Evolutionary conservation across 2,329 filamentous ascomycete species (phyloP).

Genomic region (Gaeumannomyces tritici): DNA sequence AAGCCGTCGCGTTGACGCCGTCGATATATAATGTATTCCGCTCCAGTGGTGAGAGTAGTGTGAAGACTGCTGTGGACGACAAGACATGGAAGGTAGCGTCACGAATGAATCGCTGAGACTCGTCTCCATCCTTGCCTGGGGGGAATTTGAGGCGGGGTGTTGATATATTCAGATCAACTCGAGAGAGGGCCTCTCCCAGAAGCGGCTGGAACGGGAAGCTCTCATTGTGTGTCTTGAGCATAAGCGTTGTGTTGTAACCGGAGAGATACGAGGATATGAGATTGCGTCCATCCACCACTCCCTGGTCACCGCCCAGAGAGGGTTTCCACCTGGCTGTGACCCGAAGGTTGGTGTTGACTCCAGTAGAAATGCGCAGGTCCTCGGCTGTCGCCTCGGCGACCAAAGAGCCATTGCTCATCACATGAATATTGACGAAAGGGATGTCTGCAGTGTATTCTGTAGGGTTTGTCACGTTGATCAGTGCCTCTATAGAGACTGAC

Average conservation of each 20-base stretch:
- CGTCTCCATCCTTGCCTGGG: slow-evolving; percentile 21
- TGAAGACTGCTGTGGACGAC: slow-evolving; percentile 79
- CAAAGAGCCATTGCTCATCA: slow-evolving; percentile 62
- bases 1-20: slow-evolving; percentile 72
- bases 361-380: slow-evolving; percentile 54
- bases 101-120: slow-evolving; percentile 54
- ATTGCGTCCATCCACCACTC: slow-evolving; percentile 53
- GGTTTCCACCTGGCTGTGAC: slow-evolving; percentile 71
- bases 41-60: slow-evolving; percentile 66
- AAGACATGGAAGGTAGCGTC: slow-evolving; percentile 81
- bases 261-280: slow-evolving; percentile 82
- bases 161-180: slow-evolving; percentile 60
- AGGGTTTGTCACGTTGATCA: slow-evolving; percentile 81
- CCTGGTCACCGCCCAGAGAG: slow-evolving; percentile 50
- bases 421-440: slow-evolving; percentile 70
- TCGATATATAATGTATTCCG: slow-evolving; percentile 69
- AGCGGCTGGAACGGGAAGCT: slow-evolving; percentile 66
- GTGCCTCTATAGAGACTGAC: slow-evolving; percentile 60
- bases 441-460: slow-evolving; percentile 75
- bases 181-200: slow-evolving; percentile 64
- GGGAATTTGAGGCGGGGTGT: slow-evolving; percentile 59
- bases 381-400: slow-evolving; percentile 66
- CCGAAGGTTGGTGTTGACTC: slow-evolving; percentile 60
- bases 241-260: slow-evolving; percentile 74
- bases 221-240: slow-evolving; percentile 57